These are phyloP conservation scores for Rickenella mellea DNA, from an alignment of 768 basidiomycete species.

Conservation along the genomic window DNA sequence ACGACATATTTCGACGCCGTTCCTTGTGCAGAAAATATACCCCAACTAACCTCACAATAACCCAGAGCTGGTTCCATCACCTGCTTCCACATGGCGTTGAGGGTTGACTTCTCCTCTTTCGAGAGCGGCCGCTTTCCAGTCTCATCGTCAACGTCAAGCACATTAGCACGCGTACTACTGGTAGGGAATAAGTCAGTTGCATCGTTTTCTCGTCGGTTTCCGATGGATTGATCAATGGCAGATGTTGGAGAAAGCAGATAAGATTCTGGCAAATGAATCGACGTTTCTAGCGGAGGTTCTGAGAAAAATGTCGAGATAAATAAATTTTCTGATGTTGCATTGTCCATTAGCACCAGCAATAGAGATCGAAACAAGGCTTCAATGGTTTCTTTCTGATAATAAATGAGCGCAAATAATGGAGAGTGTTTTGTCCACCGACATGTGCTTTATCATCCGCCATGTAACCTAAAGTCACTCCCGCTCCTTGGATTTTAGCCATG, in stretches of 20 bases:
- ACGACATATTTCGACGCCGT: constrained; percentile 1
- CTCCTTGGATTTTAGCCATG: constrained; percentile 70
- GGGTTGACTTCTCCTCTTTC: constrained; percentile 51
- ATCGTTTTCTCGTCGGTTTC: too few relatives aligned
- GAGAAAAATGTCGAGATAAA: constrained; percentile 84
- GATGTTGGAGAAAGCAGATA: too few relatives aligned
- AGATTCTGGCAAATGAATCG: too few relatives aligned
- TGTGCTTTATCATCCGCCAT: constrained; percentile 84
- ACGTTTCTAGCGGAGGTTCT: constrained; percentile 17
- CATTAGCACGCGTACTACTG: too few relatives aligned
- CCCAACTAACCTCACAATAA: constrained; percentile 57
- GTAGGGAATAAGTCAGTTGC: too few relatives aligned
- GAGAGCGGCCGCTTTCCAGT: too few relatives aligned
- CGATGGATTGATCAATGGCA: too few relatives aligned
- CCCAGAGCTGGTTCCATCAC: constrained; percentile 87
- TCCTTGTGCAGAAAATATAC: neutral
- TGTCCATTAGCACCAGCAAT: constrained; percentile 88
- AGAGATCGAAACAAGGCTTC: constrained; percentile 83
- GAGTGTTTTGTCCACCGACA: constrained; percentile 38
- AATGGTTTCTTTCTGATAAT: constrained; percentile 60
- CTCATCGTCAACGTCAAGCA: too few relatives aligned
- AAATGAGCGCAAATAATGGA: neutral
- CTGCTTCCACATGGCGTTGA: constrained; percentile 79
- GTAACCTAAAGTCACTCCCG: constrained; percentile 72
- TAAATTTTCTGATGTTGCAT: constrained; percentile 84